A percentile compares a stretch with the other conserved stretches of the same genome.
These are phyloP conservation scores for Candida pseudoviswanathii DNA, from an alignment of 1,139 yeast species.

Conservation along the genomic window DNA sequence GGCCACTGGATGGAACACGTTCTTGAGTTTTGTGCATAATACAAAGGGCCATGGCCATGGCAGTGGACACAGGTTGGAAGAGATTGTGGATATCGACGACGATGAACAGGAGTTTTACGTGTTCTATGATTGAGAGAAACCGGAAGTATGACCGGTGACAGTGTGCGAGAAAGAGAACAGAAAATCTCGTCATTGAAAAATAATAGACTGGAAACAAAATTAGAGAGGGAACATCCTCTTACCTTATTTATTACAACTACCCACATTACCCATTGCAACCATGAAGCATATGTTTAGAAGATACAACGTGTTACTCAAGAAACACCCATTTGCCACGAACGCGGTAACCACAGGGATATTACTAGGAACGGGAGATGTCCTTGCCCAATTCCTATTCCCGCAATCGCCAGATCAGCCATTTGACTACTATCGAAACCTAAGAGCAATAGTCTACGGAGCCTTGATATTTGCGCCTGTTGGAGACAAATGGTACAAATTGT, in stretches of 20 bases:
- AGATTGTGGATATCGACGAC: constrained; percentile 43
- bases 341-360: constrained; percentile 42
- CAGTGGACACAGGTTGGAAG: constrained; percentile 38
- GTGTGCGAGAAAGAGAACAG: not conserved
- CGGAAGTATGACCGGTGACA: not conserved
- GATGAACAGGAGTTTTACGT: constrained; percentile 31
- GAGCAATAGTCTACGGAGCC: constrained; percentile 42
- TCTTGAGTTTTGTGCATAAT: constrained; percentile 47
- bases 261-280: too few relatives aligned
- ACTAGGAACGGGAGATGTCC: constrained; percentile 44
- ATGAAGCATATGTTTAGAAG: constrained; percentile 19
- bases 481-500: constrained; percentile 41
- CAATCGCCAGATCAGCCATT: constrained; percentile 19
- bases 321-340: constrained; percentile 39
- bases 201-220: not conserved
- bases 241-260: too few relatives aligned
- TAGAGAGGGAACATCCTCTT: not conserved
- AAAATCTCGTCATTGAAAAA: not conserved
- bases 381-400: constrained; percentile 40
- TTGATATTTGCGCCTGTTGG: constrained; percentile 46
- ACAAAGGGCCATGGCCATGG: constrained; percentile 49
- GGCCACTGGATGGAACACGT: constrained; percentile 50
- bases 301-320: constrained; percentile 33
- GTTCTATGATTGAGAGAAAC: constrained; percentile 22
- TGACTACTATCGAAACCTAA: constrained; percentile 32